Base-by-base conservation (phyloP, 441 rosid species). In the Melastoma candidum region DNA sequence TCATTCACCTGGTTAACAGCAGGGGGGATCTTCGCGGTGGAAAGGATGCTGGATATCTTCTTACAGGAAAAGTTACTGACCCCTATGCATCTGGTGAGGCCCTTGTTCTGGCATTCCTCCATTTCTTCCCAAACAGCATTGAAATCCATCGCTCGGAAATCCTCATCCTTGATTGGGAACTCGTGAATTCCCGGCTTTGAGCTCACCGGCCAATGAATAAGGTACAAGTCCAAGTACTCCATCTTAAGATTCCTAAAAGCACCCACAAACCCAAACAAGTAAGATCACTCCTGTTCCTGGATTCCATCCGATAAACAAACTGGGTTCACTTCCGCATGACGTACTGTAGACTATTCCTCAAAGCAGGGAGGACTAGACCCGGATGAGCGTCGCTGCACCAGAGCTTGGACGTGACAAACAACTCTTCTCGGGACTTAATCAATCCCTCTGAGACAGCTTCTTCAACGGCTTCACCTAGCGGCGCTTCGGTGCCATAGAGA, bases 361-460 rank as follows among this genome's bases (percentile, higher is more conserved):
- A 69, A 1, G 84, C 81, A 0, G 80, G 81, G 47, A 75, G 49
- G 51, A 77, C 77, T 13, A 75, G 80, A 13, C 78, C 81, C 0
- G 32, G 59, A 36, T 82, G 83, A 63, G 83, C 85, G 64, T 70
- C 79, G 12, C 73, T 66, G 66, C 85, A 77, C 83, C 85, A 75
- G 10, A 82, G 72, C 71, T 82, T 79, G 48, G 83, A 58, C 47
- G 77, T 75, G 59, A 82, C 64, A 48, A 77, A 82, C 22, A 82
- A 73, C 27, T 82, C 83, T 14, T 79, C 81, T 53, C 89, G 47
- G 0, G 78, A 73, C 41, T 67, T 56, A 50, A 79, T 69, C 8
- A 79, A 22, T 12, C 77, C 80, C 10, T 51, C 64, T 48, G 70
- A 53, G 5, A 79, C 22, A 0, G 85, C 89, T 64, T 82, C 83